These are phyloP conservation scores for Trichaptum fuscoviolaceum DNA, from an alignment of 768 basidiomycete genomes.

Conservation along the genomic window DNA sequence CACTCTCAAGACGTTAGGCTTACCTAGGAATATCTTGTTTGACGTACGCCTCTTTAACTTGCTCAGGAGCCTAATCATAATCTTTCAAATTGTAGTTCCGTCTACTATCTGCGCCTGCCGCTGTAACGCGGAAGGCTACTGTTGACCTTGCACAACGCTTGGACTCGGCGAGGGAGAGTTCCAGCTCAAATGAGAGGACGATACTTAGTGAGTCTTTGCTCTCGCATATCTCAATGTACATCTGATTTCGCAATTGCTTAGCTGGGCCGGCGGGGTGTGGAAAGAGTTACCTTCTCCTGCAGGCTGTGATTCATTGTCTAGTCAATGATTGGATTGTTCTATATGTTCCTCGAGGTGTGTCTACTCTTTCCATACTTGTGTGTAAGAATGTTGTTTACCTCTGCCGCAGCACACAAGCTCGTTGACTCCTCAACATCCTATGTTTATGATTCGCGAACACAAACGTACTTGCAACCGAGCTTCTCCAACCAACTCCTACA, in stretches of 20 bases:
- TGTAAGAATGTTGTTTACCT: constrained; percentile 25
- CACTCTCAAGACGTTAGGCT: constrained; percentile 59
- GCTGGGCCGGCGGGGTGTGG: constrained; percentile 74
- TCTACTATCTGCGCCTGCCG: constrained; percentile 63
- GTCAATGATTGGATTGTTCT: constrained; percentile 73
- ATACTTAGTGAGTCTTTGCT: constrained; percentile 54
- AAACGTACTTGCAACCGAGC: constrained; percentile 68
- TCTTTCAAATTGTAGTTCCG: constrained; percentile 43
- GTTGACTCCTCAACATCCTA: constrained; percentile 75
- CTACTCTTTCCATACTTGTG: neutral
- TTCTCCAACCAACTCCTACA: constrained; percentile 61
- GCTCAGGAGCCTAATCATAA: constrained; percentile 7
- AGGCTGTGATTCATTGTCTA: constrained; percentile 65
- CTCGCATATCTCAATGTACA: constrained; percentile 9
- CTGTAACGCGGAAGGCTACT: constrained; percentile 68
- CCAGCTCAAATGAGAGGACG: constrained; percentile 49
- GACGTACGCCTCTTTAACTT: constrained; percentile 46
- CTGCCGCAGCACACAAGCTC: constrained; percentile 41
- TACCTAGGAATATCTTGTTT: constrained; percentile 62
- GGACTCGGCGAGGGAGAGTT: constrained; percentile 39
- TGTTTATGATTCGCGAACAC: constrained; percentile 68
- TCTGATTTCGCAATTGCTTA: constrained; percentile 23
- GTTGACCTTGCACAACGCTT: constrained; percentile 48
- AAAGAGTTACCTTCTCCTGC: constrained; percentile 75
- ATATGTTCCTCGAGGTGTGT: constrained; percentile 75